Conservation (phyloP, 1,139 yeast genomes). For the Yamadazyma spencermartinsiae region DNA sequence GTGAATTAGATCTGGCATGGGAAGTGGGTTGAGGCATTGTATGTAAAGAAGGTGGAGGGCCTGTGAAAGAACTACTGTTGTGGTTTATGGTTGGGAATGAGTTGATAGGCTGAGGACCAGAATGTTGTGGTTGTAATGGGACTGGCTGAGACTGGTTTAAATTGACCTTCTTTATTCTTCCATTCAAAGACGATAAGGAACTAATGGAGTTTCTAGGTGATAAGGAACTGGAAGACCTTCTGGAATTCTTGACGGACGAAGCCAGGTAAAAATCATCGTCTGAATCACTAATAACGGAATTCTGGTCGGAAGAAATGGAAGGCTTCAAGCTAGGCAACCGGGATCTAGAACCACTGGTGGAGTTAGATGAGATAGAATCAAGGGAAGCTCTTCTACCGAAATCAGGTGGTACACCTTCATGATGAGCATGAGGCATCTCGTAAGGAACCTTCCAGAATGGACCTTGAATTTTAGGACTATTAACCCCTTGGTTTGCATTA, state of each 20-base stretch:
- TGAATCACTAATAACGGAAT: conserved; percentile 30
- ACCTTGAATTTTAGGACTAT: conserved; percentile 43
- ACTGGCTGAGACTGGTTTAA: conserved; percentile 6
- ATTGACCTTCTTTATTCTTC: conserved; percentile 35
- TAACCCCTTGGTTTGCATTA: conserved; percentile 8
- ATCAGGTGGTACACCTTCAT: conserved; percentile 13
- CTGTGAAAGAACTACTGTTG: conserved; percentile 3
- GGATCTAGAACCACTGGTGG: conserved; percentile 24
- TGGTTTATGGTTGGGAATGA: conserved; percentile 5
- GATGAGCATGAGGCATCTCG: conserved; percentile 38
- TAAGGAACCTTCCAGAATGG: conserved; percentile 55
- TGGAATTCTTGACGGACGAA: conserved; percentile 20
- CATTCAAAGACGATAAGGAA: conserved; percentile 47
- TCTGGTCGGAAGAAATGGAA: conserved; percentile 17
- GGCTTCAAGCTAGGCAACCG: conserved; percentile 33
- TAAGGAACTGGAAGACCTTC: conserved; percentile 26
- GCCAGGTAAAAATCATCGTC: conserved; percentile 45
- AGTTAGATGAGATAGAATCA: conserved; percentile 29
- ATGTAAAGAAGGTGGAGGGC: conserved; percentile 3
- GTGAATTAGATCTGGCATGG: conserved; percentile 7
- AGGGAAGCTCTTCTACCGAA: conserved; percentile 36
- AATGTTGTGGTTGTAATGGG: conserved; percentile 5
- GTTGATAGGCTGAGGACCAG: conserved; percentile 2
- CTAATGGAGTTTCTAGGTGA: conserved; percentile 51
- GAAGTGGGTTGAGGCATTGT: conserved; percentile 1